Base-by-base conservation (phyloP, 768 basidiomycete genomes). In the Mycena kentingensis region DNA sequence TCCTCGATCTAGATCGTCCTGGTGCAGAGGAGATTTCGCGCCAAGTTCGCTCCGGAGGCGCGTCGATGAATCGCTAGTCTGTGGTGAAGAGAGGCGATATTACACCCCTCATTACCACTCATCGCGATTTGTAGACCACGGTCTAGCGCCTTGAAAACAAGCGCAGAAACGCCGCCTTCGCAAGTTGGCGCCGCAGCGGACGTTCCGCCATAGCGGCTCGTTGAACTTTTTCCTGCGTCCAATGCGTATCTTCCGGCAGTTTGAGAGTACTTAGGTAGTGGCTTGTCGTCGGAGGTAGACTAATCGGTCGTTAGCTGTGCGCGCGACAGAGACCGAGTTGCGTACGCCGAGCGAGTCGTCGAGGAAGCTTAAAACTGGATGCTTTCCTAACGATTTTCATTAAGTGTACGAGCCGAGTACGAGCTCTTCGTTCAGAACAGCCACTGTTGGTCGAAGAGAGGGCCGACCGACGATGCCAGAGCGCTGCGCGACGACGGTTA, bases 161-260 rank as follows among this genome's bases (percentile, higher is more conserved):
- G 80, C 18, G 94, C 90, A 65, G 96, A 87, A 31, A 98, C 90
- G 22, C 93, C 97, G 11, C 86, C 94, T 25, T 93, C 97, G 57
- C 98, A n/a, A n/a, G n/a, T 91, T 6, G 97, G 97, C 6, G 97
- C 97, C 4, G 97, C 97, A 24, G 97, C 97, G 11, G 96, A 98
- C 1, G 97, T 99, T 12, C 97, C 97, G 21, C 97, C 97, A 63
- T 99, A 97, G 0, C 73, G 78, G 34, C 74, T 77, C 2, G 94
- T 80, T 68, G 97, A 99, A 45, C 81, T 76, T 55, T 88, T 82
- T 65, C 87, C 3, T 97, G 90, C 0, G 97, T 99, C 8, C 97
- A 97, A 64, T 99, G 97, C 60, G 92, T 90, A 60, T 99, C 97
- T 58, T 98, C 95, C 27, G 76, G 78, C 39, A 96, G 84, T 50